Evolutionary conservation across 352 stramenopile genomes (phyloP).

Genomic region (Peronospora farinosa): DNA sequence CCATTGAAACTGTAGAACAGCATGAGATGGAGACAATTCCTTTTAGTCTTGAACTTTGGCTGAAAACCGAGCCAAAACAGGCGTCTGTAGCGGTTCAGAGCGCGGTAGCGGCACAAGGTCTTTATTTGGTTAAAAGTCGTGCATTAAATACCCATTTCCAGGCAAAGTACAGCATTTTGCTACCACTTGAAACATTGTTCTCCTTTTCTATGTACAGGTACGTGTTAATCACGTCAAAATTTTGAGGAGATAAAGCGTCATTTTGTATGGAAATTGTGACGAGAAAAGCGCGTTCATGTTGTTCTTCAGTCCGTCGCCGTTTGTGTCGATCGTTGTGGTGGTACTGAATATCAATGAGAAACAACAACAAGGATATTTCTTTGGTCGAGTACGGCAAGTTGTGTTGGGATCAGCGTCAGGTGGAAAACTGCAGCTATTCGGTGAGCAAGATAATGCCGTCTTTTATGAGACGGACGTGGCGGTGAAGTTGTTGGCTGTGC

Average conservation of each 20-base stretch:
- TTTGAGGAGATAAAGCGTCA: no score
- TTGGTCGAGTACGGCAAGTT: constrained; percentile 25
- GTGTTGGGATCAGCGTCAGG: not conserved
- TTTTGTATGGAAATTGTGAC: constrained; percentile 1
- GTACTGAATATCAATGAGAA: constrained; percentile 36
- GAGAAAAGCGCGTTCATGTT: not conserved
- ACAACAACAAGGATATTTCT: constrained; percentile 51
- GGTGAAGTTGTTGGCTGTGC: constrained; percentile 31
- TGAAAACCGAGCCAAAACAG: constrained; percentile 5
- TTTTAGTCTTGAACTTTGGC: constrained; percentile 25
- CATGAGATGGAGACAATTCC: constrained; percentile 24
- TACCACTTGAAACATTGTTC: constrained; percentile 25
- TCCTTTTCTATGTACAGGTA: constrained; percentile 51
- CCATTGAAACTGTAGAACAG: constrained; percentile 27
- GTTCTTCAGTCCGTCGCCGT: constrained; percentile 42
- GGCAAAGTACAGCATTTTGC: constrained; percentile 23
- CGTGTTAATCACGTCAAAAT: no score
- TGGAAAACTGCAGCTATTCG: not conserved
- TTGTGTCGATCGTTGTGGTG: constrained; percentile 44
- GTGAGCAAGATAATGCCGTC: not conserved
- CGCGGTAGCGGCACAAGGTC: constrained; percentile 7
- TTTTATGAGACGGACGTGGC: constrained; percentile 28
- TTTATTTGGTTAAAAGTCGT: constrained; percentile 19
- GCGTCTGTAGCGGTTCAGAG: constrained; percentile 4
- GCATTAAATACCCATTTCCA: not conserved